These are phyloP conservation scores for Diaporthe helianthi DNA, from an alignment of 2,329 filamentous ascomycete species.

Conservation along the genomic window DNA sequence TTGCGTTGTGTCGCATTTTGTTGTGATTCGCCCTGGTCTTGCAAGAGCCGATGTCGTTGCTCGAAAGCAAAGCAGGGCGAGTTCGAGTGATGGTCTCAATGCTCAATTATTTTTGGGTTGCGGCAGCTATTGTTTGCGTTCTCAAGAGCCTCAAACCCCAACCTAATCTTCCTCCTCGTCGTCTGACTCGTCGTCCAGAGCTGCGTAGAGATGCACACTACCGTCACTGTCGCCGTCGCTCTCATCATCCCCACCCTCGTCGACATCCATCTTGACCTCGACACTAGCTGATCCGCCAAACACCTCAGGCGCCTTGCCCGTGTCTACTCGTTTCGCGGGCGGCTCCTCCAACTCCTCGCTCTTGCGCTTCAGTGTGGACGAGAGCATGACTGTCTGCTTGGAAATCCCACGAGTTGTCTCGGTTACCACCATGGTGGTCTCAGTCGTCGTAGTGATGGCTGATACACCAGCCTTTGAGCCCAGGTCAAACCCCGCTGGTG, in stretches of 20 bases:
- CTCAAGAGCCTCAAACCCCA: constrained; percentile 32
- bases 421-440: constrained; percentile 13
- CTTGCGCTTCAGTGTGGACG: constrained; percentile 50
- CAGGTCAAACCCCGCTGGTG: constrained; percentile 28
- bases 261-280: constrained; percentile 23
- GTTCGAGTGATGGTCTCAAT: neutral
- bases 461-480: constrained; percentile 3
- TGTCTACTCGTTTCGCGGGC: constrained; percentile 35
- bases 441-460: constrained; percentile 6
- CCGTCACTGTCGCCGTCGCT: constrained; percentile 58
- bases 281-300: constrained; percentile 7
- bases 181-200: constrained; percentile 60
- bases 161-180: constrained; percentile 45
- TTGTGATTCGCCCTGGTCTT: neutral
- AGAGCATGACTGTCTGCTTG: constrained; percentile 32
- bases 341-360: constrained; percentile 49
- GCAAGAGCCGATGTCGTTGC: no score
- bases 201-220: constrained; percentile 66
- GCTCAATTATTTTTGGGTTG: neutral
- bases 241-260: constrained; percentile 44
- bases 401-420: neutral
- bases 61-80: neutral
- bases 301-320: constrained; percentile 35
- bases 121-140: neutral
- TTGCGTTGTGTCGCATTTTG: no score